phyloP scores from a whole-genome alignment of 345 rosid species.

The Pistacia vera region DNA sequence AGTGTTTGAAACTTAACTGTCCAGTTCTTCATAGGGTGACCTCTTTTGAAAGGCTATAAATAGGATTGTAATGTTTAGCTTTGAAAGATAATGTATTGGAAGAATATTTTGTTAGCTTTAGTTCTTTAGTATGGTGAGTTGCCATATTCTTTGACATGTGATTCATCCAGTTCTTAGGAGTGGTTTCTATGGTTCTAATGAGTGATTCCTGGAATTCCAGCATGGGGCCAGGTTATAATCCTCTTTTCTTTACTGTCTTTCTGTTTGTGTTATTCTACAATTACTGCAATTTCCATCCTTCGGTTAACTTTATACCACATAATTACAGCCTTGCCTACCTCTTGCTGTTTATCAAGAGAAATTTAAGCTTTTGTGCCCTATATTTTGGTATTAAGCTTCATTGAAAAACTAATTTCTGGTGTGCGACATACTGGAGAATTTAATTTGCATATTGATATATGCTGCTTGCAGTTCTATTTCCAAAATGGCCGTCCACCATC shows the following conservation, averaged over 20 bases:
- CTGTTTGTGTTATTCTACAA: not conserved
- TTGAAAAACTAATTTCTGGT: not conserved
- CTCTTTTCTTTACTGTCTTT: not conserved
- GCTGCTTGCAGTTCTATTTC: slow-evolving; percentile 77
- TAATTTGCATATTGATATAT: slow-evolving; percentile 4
- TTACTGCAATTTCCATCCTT: not conserved
- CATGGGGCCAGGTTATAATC: not conserved
- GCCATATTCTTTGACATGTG: not conserved
- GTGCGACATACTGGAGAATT: not conserved
- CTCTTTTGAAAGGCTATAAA: slow-evolving; percentile 1
- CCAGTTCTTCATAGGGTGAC: not conserved
- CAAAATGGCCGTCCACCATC: slow-evolving; percentile 79
- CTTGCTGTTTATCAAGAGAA: not conserved
- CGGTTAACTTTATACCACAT: not conserved
- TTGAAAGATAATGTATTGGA: not conserved
- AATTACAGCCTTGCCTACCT: not conserved
- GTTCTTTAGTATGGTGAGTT: not conserved
- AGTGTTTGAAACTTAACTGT: not conserved
- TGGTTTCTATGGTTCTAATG: not conserved
- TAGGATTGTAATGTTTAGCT: not conserved
- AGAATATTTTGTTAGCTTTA: not conserved
- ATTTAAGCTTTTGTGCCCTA: not conserved
- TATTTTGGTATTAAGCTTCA: slow-evolving; percentile 2
- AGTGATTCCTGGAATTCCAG: not conserved
- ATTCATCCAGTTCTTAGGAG: not conserved